Conservation (phyloP, 768 basidiomycete genomes). For the Agrocybe pediades region DNA sequence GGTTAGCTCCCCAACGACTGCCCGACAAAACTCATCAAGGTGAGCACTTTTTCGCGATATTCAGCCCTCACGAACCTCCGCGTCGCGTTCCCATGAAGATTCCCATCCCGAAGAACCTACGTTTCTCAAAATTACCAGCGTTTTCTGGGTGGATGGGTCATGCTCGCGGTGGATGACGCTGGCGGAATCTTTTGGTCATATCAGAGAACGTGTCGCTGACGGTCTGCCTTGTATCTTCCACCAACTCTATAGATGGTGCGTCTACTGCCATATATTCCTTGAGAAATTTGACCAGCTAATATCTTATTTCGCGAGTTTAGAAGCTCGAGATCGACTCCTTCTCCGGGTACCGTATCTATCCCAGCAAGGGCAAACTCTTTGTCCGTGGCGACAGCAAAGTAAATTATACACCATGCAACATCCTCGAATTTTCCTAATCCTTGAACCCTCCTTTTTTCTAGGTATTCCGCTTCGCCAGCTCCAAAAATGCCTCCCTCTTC, state of each 20-base stretch:
- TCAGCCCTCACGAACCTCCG: constrained; percentile 9
- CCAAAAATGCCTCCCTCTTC: constrained; percentile 97
- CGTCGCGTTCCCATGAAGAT: constrained; percentile 11
- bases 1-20: constrained; percentile 19
- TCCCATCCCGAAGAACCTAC: constrained; percentile 17
- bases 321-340: constrained; percentile 99
- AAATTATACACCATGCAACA: not conserved
- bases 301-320: constrained; percentile 40
- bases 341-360: constrained; percentile 98
- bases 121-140: constrained; percentile 13
- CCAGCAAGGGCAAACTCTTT: constrained; percentile 93
- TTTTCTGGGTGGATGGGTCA: constrained; percentile 43
- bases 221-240: constrained; percentile 14
- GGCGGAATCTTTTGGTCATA: not conserved
- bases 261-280: constrained; percentile 6
- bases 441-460: constrained; percentile 27
- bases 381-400: constrained; percentile 97
- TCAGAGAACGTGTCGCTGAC: constrained; percentile 8
- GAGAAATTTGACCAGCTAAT: too few relatives aligned
- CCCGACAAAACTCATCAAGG: constrained; percentile 58
- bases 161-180: constrained; percentile 37
- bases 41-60: constrained; percentile 44
- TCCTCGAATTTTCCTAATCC: not conserved
- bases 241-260: constrained; percentile 41
- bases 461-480: constrained; percentile 94